phyloP scores from a whole-genome alignment of 805 yeast genomes.

The Teunomyces cretensis region DNA sequence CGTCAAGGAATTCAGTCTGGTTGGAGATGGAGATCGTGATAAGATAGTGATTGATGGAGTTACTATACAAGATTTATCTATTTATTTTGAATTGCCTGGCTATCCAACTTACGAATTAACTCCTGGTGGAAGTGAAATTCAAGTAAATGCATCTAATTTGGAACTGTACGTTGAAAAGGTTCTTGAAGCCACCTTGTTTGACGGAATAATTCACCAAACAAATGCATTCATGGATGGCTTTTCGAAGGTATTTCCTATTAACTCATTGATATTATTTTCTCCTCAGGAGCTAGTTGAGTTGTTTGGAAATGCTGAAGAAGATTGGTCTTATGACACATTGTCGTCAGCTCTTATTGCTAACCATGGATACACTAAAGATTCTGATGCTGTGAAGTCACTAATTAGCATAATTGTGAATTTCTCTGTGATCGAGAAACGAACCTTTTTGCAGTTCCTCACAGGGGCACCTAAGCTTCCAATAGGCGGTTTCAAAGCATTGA shows the following conservation, averaged over 20 bases:
- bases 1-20: slow-evolving; percentile 21
- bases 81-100: slow-evolving; percentile 80
- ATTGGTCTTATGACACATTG: slow-evolving; percentile 74
- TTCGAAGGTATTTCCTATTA: slow-evolving; percentile 76
- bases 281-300: slow-evolving; percentile 70
- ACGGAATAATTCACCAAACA: slow-evolving; percentile 66
- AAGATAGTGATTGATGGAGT: slow-evolving; percentile 30
- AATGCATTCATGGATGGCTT: slow-evolving; percentile 76
- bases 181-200: slow-evolving; percentile 55
- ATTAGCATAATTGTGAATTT: slow-evolving; percentile 63
- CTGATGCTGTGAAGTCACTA: slow-evolving; percentile 59
- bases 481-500: slow-evolving; percentile 84
- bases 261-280: slow-evolving; percentile 67
- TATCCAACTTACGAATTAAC: slow-evolving; percentile 57
- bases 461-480: slow-evolving; percentile 92
- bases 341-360: slow-evolving; percentile 70
- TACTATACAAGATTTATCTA: slow-evolving; percentile 52
- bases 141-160: slow-evolving; percentile 54
- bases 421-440: slow-evolving; percentile 54
- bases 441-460: slow-evolving; percentile 82
- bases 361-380: slow-evolving; percentile 81
- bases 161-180: slow-evolving; percentile 57
- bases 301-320: slow-evolving; percentile 80
- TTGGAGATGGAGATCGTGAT: slow-evolving; percentile 15
- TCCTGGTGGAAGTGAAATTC: slow-evolving; percentile 51